A percentile compares a stretch with the other conserved stretches of the same genome.
These are phyloP conservation scores for Malassezia obtusa DNA, from an alignment of 1,284 basidiomycete genomes.

Conservation along the genomic window DNA sequence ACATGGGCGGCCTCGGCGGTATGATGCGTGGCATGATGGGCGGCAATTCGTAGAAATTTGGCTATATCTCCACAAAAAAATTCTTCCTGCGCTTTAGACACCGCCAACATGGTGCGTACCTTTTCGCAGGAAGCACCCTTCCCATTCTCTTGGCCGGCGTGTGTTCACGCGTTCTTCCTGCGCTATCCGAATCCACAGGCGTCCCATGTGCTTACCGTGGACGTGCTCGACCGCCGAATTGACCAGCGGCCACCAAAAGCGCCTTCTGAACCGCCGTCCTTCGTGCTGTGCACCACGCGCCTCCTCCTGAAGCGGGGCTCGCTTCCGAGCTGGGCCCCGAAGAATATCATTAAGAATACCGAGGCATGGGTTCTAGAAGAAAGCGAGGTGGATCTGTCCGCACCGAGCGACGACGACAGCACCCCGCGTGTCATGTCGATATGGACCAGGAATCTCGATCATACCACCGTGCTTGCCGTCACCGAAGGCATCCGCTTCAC, in stretches of 20 bases:
- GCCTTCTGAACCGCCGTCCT: conserved; percentile 48
- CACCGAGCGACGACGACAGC: conserved; percentile 1
- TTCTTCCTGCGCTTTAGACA: neutral
- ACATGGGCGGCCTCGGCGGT: conserved; percentile 47
- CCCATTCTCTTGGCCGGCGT: conserved; percentile 27
- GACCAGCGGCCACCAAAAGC: conserved; percentile 24
- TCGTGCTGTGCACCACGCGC: conserved; percentile 73
- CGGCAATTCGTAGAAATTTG: conserved; percentile 37
- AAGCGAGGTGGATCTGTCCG: conserved; percentile 40
- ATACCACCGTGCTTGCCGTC: conserved; percentile 39
- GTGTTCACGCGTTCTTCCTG: conserved; percentile 66
- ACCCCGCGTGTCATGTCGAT: conserved; percentile 28
- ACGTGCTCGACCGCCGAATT: conserved; percentile 68
- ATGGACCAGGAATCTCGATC: conserved; percentile 46
- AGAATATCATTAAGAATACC: conserved; percentile 57
- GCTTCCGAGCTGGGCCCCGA: conserved; percentile 78
- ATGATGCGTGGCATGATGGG: conserved; percentile 81
- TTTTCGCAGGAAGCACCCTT: neutral
- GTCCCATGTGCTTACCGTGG: conserved; percentile 83
- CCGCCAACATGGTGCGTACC: conserved; percentile 7
- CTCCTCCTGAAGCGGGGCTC: conserved; percentile 84
- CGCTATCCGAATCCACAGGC: conserved; percentile 96
- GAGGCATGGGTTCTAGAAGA: conserved; percentile 47
- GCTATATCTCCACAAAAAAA: neutral
- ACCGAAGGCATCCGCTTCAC: conserved; percentile 34